These are phyloP conservation scores for Hanseniaspora jakobsenii DNA, from an alignment of 805 yeast genomes.

Conservation along the genomic window DNA sequence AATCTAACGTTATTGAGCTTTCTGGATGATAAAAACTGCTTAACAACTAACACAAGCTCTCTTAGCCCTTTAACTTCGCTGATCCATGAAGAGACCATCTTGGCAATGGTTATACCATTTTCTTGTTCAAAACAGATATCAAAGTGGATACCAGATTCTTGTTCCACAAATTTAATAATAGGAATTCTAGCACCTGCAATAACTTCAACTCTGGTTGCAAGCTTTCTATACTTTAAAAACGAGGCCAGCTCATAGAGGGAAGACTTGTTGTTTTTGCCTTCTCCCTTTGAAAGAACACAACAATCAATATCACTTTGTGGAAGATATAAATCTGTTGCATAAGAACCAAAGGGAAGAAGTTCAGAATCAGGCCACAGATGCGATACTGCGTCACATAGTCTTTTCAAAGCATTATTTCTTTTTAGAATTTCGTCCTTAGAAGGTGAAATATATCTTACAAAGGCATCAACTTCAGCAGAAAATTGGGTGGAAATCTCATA, in stretches of 20 bases:
- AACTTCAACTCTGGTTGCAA: constrained; percentile 69
- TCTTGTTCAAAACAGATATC: constrained; percentile 83
- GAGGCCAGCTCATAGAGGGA: constrained; percentile 62
- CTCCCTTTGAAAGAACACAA: constrained; percentile 58
- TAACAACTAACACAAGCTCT: constrained; percentile 68
- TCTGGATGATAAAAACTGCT: constrained; percentile 72
- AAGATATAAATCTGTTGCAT: constrained; percentile 80
- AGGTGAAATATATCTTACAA: constrained; percentile 76
- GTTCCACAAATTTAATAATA: constrained; percentile 79
- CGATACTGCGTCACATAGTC: constrained; percentile 41
- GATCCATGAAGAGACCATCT: constrained; percentile 64
- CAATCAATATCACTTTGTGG: constrained; percentile 95
- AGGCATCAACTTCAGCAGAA: constrained; percentile 72
- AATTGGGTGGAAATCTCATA: constrained; percentile 77
- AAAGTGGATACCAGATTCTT: constrained; percentile 54
- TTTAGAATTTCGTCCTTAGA: constrained; percentile 55
- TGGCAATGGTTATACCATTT: constrained; percentile 75
- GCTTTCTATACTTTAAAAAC: constrained; percentile 43
- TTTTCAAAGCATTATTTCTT: constrained; percentile 53
- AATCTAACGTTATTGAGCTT: constrained; percentile 73
- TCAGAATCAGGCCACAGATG: constrained; percentile 67
- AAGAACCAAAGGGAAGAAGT: constrained; percentile 82
- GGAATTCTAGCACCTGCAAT: constrained; percentile 89
- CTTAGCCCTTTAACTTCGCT: constrained; percentile 62
- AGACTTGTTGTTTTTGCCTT: constrained; percentile 50